Conservation (phyloP, 352 stramenopile genomes). For the Phytophthora pluvialis region DNA sequence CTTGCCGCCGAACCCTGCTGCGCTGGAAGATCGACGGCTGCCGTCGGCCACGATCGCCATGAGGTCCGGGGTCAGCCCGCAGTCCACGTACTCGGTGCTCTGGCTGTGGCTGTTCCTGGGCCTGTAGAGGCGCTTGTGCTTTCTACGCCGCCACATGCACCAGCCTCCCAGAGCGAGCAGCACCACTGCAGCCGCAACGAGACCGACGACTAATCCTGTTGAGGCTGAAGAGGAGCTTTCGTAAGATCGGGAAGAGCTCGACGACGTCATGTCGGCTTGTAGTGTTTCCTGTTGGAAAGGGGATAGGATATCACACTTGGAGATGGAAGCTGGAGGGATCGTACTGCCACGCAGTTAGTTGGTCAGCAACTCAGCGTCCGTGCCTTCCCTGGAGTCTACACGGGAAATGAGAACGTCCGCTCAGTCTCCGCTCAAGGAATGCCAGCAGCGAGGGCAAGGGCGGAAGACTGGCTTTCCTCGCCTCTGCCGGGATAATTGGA, state of each 20-base stretch:
- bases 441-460: slow-evolving; percentile 16
- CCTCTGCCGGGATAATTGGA: slow-evolving; percentile 19
- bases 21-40: slow-evolving; percentile 18
- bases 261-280: slow-evolving; percentile 8
- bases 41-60: slow-evolving; percentile 37
- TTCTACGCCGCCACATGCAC: slow-evolving; percentile 21
- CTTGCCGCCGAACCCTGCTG: slow-evolving; percentile 17
- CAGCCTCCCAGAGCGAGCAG: slow-evolving; percentile 28
- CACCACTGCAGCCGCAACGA: slow-evolving; percentile 14
- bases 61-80: slow-evolving; percentile 36
- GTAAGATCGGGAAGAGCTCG: slow-evolving; percentile 7
- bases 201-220: slow-evolving; percentile 22
- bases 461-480: slow-evolving; percentile 19
- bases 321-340: not conserved
- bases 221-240: slow-evolving; percentile 17
- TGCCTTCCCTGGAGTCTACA: slow-evolving; percentile 8
- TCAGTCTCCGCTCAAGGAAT: slow-evolving; percentile 16
- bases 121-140: slow-evolving; percentile 16
- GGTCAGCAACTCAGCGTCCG: not conserved
- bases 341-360: not conserved
- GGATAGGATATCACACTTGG: slow-evolving; percentile 1
- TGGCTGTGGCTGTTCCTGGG: slow-evolving; percentile 27
- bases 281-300: not conserved
- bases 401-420: slow-evolving; percentile 15
- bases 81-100: slow-evolving; percentile 44